phyloP scores from a whole-genome alignment of 768 basidiomycete genomes.

The Hemileccinum rubropunctum region DNA sequence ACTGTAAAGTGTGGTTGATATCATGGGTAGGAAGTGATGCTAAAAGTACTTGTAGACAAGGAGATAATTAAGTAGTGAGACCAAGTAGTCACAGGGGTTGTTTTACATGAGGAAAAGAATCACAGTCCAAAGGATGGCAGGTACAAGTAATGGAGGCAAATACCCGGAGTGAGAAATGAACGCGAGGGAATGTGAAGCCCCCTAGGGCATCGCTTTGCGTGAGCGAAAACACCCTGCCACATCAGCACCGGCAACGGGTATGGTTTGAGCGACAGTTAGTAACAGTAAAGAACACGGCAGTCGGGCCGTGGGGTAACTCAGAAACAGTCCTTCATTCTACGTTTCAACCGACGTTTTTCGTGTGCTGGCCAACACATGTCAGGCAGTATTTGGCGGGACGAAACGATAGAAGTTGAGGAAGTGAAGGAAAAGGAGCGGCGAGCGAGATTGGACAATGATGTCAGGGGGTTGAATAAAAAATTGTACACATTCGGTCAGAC shows the following conservation, averaged over 20 bases:
- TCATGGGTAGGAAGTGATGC: slow-evolving; percentile 5
- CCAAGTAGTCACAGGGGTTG: slow-evolving; percentile 7
- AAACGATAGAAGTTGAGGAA: slow-evolving; percentile 5
- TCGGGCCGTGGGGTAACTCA: not conserved
- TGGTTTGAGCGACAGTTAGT: not conserved
- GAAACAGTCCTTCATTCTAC: slow-evolving; percentile 12
- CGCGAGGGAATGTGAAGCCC: not conserved
- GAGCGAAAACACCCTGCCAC: not conserved
- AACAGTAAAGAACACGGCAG: not conserved
- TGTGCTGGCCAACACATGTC: not conserved
- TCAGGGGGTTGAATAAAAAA: slow-evolving; percentile 5
- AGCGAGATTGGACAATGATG: slow-evolving; percentile 13
- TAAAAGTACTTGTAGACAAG: slow-evolving; percentile 15
- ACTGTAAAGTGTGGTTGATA: slow-evolving; percentile 3
- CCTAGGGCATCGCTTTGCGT: not conserved
- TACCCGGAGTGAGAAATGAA: not conserved
- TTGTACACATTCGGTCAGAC: slow-evolving; percentile 7
- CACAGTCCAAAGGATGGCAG: slow-evolving; percentile 3
- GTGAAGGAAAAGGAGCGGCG: not conserved
- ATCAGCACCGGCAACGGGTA: slow-evolving; percentile 7
- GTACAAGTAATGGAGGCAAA: not conserved
- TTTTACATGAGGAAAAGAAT: slow-evolving; percentile 16
- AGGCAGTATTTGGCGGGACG: not conserved
- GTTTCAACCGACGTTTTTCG: not conserved
- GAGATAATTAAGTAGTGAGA: slow-evolving; percentile 18